These are phyloP conservation scores for Phtheirospermum japonicum DNA, from an alignment of 257 asterid species.

Conservation along the genomic window DNA sequence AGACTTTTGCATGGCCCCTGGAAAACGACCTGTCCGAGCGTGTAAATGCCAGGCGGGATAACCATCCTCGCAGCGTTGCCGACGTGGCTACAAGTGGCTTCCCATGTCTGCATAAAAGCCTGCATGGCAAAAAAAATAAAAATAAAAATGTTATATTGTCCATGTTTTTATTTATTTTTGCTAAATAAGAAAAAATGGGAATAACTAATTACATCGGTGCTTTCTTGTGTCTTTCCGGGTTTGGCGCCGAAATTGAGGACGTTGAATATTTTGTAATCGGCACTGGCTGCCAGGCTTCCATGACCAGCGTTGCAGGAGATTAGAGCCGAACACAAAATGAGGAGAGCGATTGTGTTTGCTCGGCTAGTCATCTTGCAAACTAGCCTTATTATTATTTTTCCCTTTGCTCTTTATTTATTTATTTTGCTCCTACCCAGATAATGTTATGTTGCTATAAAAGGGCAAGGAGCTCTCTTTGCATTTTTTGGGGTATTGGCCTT, in stretches of 20 bases:
- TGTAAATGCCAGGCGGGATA: slow-evolving; percentile 51
- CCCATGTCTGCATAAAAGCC: slow-evolving; percentile 61
- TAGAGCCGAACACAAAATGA: slow-evolving; percentile 34
- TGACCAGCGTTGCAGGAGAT: slow-evolving; percentile 30
- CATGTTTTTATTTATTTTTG: neutral
- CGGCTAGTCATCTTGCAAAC: slow-evolving; percentile 35
- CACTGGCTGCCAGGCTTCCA: slow-evolving; percentile 14
- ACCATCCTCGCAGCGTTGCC: slow-evolving; percentile 37
- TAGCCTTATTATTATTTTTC: neutral
- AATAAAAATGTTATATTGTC: neutral
- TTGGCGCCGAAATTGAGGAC: slow-evolving; percentile 51
- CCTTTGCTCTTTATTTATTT: neutral
- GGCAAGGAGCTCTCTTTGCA: slow-evolving; percentile 43
- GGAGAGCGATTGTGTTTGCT: slow-evolving; percentile 19
- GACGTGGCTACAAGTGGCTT: slow-evolving; percentile 47
- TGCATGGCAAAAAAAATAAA: too few species aligned
- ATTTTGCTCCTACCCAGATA: slow-evolving; percentile 38
- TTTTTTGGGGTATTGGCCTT: slow-evolving; percentile 7
- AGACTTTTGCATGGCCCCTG: slow-evolving; percentile 60
- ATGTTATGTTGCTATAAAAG: slow-evolving; percentile 17
- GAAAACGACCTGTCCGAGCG: slow-evolving; percentile 37
- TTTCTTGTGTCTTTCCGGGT: slow-evolving; percentile 34
- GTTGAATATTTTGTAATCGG: slow-evolving; percentile 33
- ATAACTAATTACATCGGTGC: slow-evolving; percentile 35
- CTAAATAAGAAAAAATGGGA: neutral